Evolutionary conservation across 805 yeast genomes (phyloP).

Genomic region (Tanozyma kutaoensis): DNA sequence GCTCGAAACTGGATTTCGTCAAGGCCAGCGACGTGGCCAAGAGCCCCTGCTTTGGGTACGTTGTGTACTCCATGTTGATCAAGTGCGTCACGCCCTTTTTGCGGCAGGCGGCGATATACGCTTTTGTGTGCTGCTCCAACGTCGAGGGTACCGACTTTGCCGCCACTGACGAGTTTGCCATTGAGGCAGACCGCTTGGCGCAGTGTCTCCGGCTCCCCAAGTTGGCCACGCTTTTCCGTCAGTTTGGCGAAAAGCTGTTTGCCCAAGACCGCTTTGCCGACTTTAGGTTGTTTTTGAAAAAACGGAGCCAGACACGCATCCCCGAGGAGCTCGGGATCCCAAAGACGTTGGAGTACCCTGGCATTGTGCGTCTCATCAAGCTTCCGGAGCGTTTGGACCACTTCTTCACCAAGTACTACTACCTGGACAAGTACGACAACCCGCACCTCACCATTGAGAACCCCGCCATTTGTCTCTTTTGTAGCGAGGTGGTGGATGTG

Average conservation of each 20-base stretch:
- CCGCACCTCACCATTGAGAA: slow-evolving; percentile 35
- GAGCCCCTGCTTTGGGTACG: slow-evolving; percentile 15
- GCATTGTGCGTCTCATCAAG: slow-evolving; percentile 41
- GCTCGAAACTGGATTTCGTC: not conserved
- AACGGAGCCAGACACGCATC: not conserved
- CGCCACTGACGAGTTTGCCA: slow-evolving; percentile 8
- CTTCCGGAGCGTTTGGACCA: slow-evolving; percentile 57
- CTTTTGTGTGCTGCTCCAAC: slow-evolving; percentile 39
- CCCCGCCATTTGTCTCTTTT: slow-evolving; percentile 78
- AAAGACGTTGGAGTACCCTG: slow-evolving; percentile 45
- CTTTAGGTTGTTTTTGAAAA: slow-evolving; percentile 8
- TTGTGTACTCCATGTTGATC: slow-evolving; percentile 40
- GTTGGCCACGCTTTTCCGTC: slow-evolving; percentile 8
- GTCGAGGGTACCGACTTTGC: slow-evolving; percentile 15
- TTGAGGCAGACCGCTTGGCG: slow-evolving; percentile 46
- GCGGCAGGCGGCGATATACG: slow-evolving; percentile 45
- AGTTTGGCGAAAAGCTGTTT: too few species aligned
- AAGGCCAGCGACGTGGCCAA: slow-evolving; percentile 1
- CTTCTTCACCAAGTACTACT: slow-evolving; percentile 50
- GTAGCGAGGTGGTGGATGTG: slow-evolving; percentile 57
- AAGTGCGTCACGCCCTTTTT: slow-evolving; percentile 52
- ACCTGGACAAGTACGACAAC: slow-evolving; percentile 27
- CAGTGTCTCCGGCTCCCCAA: slow-evolving; percentile 33
- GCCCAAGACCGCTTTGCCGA: slow-evolving; percentile 9
- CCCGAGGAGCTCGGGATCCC: slow-evolving; percentile 5